Evolutionary conservation across 306 rosid species (phyloP).

Genomic region (Trifolium fragiferum): DNA sequence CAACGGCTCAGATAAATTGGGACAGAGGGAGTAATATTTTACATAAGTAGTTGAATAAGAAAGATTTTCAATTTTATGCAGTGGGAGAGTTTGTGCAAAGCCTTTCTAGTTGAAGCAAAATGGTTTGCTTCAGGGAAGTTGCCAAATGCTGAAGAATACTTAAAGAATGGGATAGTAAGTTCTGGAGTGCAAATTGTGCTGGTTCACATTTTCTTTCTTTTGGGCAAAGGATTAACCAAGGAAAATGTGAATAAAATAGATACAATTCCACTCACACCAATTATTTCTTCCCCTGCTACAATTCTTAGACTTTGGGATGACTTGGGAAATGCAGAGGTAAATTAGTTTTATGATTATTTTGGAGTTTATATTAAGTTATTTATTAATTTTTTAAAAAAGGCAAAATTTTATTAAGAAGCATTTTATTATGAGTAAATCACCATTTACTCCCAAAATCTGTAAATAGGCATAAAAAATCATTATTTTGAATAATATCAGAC

Average conservation of each 20-base stretch:
- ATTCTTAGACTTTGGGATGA: constrained; percentile 85
- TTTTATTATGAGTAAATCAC: no score
- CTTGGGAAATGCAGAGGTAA: constrained; percentile 68
- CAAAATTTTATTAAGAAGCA: no score
- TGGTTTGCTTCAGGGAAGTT: constrained; percentile 62
- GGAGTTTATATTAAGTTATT: no score
- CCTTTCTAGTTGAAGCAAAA: constrained; percentile 71
- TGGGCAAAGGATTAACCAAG: constrained; percentile 54
- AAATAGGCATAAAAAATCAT: no score
- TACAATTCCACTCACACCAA: constrained; percentile 39
- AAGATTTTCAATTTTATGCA: constrained; percentile 1
- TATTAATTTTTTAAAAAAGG: no score
- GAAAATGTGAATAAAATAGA: constrained; percentile 49
- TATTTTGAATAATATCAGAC: no score
- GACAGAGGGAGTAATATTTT: no score
- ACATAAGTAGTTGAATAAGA: background rate
- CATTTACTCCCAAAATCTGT: no score
- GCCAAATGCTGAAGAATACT: constrained; percentile 62
- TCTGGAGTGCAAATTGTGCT: constrained; percentile 60
- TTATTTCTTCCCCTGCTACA: constrained; percentile 57
- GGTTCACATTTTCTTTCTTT: constrained; percentile 59
- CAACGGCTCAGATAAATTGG: no score
- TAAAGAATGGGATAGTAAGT: constrained; percentile 63
- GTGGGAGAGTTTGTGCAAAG: constrained; percentile 67
- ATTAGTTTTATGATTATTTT: background rate